A percentile compares a stretch with the other conserved stretches of the same genome.
Evolutionary conservation across 2,329 filamentous ascomycete genomes (phyloP).

Genomic region (Fonsecaea pedrosoi): DNA sequence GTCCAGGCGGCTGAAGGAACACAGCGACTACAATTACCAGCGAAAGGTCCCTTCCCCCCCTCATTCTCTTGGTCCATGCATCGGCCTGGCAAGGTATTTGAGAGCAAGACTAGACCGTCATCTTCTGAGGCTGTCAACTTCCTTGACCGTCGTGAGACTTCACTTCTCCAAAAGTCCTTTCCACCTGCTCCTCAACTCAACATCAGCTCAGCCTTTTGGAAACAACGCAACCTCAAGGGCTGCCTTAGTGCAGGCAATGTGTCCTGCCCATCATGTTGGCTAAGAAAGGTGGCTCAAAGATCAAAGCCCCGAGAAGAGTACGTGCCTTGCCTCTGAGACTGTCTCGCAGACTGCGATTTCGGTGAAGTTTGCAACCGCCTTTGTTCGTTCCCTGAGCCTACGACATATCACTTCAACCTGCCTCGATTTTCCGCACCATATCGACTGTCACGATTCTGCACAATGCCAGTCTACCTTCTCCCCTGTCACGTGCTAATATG

Average conservation of each 20-base stretch:
- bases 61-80: neutral
- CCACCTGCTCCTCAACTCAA: constrained; percentile 1
- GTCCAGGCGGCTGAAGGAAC: neutral
- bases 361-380: constrained; percentile 1
- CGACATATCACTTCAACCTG: neutral
- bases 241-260: constrained; percentile 15
- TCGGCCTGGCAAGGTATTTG: neutral
- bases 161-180: constrained; percentile 10
- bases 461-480: neutral
- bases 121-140: neutral
- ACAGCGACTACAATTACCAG: neutral
- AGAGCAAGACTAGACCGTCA: neutral
- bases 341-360: neutral
- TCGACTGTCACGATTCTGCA: neutral
- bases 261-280: constrained; percentile 51
- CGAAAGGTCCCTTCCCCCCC: too few relatives aligned
- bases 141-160: neutral
- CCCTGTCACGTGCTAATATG: constrained; percentile 18
- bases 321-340: constrained; percentile 44
- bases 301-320: constrained; percentile 72
- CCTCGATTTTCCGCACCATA: neutral
- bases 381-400: neutral
- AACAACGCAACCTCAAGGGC: constrained; percentile 7
- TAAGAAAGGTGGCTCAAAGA: constrained; percentile 64
- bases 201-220: constrained; percentile 9